phyloP scores from a whole-genome alignment of 2,329 filamentous ascomycete species.

The Microsporum ferrugineum region DNA sequence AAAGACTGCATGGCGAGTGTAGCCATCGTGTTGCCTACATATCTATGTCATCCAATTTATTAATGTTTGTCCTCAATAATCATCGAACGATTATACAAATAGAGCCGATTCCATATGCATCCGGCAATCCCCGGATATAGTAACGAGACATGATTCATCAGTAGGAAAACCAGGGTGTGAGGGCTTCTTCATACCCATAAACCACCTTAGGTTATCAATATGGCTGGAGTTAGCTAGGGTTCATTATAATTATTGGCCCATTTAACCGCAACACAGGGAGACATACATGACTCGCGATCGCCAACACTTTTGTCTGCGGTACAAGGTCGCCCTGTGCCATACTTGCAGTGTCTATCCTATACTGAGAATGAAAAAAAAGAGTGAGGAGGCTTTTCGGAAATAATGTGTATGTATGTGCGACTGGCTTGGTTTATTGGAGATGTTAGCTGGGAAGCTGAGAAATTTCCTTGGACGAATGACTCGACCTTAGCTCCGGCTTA shows the following conservation, averaged over 20 bases:
- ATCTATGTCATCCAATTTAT: constrained; percentile 43
- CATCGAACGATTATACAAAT: neutral
- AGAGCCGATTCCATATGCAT: neutral
- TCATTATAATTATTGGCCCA: neutral
- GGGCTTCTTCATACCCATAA: constrained; percentile 14
- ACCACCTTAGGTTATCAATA: constrained; percentile 44
- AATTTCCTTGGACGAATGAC: no score
- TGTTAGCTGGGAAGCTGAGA: no score
- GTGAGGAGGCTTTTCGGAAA: no score
- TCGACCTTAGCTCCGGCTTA: no score
- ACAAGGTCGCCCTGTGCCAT: constrained; percentile 34
- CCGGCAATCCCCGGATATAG: neutral
- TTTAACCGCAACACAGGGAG: constrained; percentile 12
- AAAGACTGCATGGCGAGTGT: constrained; percentile 88
- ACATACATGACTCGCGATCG: constrained; percentile 89
- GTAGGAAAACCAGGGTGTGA: neutral
- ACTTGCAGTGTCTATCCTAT: neutral
- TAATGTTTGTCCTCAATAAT: neutral
- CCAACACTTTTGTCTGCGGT: constrained; percentile 61
- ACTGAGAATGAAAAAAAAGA: no score
- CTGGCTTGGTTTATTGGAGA: no score
- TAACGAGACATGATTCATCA: neutral
- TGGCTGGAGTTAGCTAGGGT: neutral
- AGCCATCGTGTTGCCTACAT: constrained; percentile 96
- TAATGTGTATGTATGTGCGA: no score